A percentile compares a stretch with the other conserved stretches of the same genome.
Conservation (phyloP, 2,329 filamentous ascomycete genomes). For the Aspergillus brunneoviolaceus region DNA sequence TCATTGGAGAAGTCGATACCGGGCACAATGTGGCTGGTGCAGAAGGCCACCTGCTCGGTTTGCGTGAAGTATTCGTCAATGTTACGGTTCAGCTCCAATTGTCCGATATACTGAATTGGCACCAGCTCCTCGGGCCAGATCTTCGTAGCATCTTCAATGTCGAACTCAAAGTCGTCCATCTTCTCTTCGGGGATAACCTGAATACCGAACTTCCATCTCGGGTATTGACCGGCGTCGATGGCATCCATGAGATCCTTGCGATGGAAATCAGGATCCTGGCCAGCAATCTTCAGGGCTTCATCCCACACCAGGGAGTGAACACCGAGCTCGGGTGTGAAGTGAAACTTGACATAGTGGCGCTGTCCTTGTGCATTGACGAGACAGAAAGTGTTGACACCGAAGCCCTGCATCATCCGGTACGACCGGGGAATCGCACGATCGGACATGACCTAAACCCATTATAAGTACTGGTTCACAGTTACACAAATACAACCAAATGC, state of each 20-base stretch:
- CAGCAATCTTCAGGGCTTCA: slow-evolving; percentile 71
- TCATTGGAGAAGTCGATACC: slow-evolving; percentile 77
- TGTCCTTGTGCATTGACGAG: slow-evolving; percentile 35
- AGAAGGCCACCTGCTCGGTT: slow-evolving; percentile 81
- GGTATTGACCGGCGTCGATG: slow-evolving; percentile 68
- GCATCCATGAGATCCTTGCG: slow-evolving; percentile 74
- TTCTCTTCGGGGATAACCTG: slow-evolving; percentile 71
- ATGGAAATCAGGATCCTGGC: slow-evolving; percentile 79
- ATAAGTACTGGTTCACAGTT: neutral
- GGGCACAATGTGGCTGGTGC: slow-evolving; percentile 74
- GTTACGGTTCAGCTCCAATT: slow-evolving; percentile 76
- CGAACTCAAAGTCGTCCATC: slow-evolving; percentile 78
- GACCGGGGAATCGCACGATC: slow-evolving; percentile 39
- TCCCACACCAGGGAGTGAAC: slow-evolving; percentile 51
- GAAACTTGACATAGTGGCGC: slow-evolving; percentile 38
- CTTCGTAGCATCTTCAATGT: slow-evolving; percentile 82
- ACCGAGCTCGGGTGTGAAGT: slow-evolving; percentile 35
- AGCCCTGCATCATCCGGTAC: slow-evolving; percentile 39
- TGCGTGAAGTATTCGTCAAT: slow-evolving; percentile 80
- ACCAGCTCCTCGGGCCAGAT: slow-evolving; percentile 78
- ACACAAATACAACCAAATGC: neutral
- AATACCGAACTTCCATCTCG: slow-evolving; percentile 81
- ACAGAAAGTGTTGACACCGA: slow-evolving; percentile 38
- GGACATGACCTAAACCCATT: slow-evolving; percentile 32
- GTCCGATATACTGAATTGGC: slow-evolving; percentile 74